Conservation (phyloP, 2,329 filamentous ascomycete genomes). For the Botrytis squamosa region DNA sequence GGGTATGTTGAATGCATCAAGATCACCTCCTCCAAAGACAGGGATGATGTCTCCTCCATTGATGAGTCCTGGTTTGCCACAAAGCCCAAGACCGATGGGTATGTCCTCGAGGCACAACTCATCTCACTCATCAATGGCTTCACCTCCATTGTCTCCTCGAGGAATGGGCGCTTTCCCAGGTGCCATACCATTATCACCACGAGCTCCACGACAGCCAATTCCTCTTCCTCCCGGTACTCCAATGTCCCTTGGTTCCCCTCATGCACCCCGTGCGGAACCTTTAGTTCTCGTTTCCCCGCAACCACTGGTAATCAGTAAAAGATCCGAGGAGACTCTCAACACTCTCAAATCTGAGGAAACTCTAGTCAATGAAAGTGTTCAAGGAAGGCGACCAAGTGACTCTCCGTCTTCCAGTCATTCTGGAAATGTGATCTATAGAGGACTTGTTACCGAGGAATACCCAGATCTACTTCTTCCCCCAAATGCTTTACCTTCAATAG, state of each 20-base stretch:
- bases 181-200: slow-evolving; percentile 63
- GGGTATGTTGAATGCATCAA: slow-evolving; percentile 47
- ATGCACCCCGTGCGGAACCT: slow-evolving; percentile 38
- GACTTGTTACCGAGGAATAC: slow-evolving; percentile 80
- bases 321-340: slow-evolving; percentile 31
- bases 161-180: slow-evolving; percentile 46
- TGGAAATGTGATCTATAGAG: slow-evolving; percentile 64
- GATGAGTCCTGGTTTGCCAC: slow-evolving; percentile 59
- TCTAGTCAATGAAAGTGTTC: slow-evolving; percentile 18
- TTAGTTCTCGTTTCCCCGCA: slow-evolving; percentile 44
- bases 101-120: slow-evolving; percentile 54
- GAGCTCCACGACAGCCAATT: slow-evolving; percentile 70
- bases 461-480: slow-evolving; percentile 83
- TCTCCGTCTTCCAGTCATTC: slow-evolving; percentile 39
- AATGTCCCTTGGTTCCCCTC: slow-evolving; percentile 56
- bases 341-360: slow-evolving; percentile 30
- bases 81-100: slow-evolving; percentile 57
- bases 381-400: slow-evolving; percentile 8
- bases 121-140: slow-evolving; percentile 49
- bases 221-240: slow-evolving; percentile 70
- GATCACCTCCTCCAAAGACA: slow-evolving; percentile 11
- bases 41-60: slow-evolving; percentile 45
- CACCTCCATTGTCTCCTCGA: slow-evolving; percentile 69
- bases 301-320: slow-evolving; percentile 44
- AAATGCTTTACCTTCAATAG: slow-evolving; percentile 82